Conservation (phyloP, 768 basidiomycete genomes). For the Leccinum ochraceum region DNA sequence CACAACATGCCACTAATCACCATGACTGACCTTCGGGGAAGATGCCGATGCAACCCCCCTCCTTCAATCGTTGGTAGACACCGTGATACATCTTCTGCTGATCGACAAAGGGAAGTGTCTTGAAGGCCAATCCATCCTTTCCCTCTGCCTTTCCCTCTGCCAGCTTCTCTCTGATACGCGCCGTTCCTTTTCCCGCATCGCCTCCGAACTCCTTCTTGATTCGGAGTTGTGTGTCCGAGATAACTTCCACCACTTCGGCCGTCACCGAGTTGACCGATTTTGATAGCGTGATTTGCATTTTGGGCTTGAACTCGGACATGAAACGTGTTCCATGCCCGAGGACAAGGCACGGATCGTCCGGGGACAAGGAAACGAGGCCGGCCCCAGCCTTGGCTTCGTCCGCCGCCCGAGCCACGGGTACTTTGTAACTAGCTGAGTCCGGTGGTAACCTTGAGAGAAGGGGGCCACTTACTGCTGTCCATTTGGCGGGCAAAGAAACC, state of each 20-base stretch:
- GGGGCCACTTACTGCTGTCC: conserved; percentile 71
- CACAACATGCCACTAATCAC: not conserved
- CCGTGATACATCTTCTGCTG: conserved; percentile 93
- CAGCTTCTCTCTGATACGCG: conserved; percentile 65
- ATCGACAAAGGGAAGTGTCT: conserved; percentile 85
- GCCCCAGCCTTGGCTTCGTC: conserved; percentile 78
- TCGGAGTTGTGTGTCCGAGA: conserved; percentile 83
- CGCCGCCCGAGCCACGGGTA: conserved; percentile 90
- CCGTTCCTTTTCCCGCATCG: conserved; percentile 73
- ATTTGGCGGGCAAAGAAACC: conserved; percentile 82
- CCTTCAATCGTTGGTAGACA: conserved; percentile 84
- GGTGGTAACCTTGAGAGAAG: not conserved
- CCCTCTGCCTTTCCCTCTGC: conserved; percentile 55
- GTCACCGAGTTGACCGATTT: conserved; percentile 74
- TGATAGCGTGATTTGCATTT: conserved; percentile 85
- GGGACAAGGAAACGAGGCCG: conserved; percentile 71
- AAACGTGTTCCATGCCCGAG: conserved; percentile 84
- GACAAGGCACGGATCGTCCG: conserved; percentile 78
- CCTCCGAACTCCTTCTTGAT: conserved; percentile 88
- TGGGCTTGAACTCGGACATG: conserved; percentile 65
- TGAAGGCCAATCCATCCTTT: conserved; percentile 70
- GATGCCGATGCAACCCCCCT: conserved; percentile 92
- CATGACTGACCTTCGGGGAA: conserved; percentile 88
- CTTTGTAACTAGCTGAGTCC: conserved; percentile 41
- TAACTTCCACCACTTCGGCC: conserved; percentile 84